These are phyloP conservation scores for Sporisorium iseilematis-ciliati DNA, from an alignment of 1,284 basidiomycete genomes.

Conservation along the genomic window DNA sequence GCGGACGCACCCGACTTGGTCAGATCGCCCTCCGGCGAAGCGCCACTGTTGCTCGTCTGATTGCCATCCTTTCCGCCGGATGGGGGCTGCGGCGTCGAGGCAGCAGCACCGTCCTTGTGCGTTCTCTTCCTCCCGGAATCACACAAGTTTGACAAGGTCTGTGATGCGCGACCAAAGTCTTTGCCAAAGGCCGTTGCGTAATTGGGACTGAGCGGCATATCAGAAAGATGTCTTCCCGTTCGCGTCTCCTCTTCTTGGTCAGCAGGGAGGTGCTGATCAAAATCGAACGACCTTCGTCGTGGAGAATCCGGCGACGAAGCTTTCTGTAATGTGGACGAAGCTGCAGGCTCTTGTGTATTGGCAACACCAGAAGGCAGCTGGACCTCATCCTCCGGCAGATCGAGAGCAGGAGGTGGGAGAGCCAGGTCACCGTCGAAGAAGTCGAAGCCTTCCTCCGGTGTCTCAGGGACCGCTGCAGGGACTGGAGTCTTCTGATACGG, in stretches of 20 bases:
- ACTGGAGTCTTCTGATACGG: constrained; percentile 13
- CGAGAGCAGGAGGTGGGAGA: constrained; percentile 63
- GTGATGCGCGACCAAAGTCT: constrained; percentile 44
- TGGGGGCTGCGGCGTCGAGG: neutral
- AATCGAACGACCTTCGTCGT: constrained; percentile 8
- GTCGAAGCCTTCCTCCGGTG: constrained; percentile 32
- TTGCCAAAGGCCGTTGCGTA: constrained; percentile 44
- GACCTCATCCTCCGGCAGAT: constrained; percentile 28
- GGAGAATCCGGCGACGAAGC: constrained; percentile 8
- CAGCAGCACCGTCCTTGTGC: neutral
- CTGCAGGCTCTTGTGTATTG: neutral
- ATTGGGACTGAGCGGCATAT: constrained; percentile 64
- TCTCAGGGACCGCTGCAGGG: constrained; percentile 20
- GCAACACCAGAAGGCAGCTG: neutral
- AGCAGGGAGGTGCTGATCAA: constrained; percentile 32
- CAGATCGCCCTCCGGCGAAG: constrained; percentile 13
- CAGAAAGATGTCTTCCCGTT: constrained; percentile 64
- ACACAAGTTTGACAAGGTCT: constrained; percentile 2
- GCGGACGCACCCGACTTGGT: constrained; percentile 15
- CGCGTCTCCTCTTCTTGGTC: constrained; percentile 55
- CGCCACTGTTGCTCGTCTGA: constrained; percentile 5
- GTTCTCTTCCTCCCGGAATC: neutral
- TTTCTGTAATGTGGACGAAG: neutral
- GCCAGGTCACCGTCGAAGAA: constrained; percentile 59
- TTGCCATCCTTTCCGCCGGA: neutral